These are phyloP conservation scores for Trichoderma hamatum DNA, from an alignment of 2,329 filamentous ascomycete genomes.

Conservation along the genomic window DNA sequence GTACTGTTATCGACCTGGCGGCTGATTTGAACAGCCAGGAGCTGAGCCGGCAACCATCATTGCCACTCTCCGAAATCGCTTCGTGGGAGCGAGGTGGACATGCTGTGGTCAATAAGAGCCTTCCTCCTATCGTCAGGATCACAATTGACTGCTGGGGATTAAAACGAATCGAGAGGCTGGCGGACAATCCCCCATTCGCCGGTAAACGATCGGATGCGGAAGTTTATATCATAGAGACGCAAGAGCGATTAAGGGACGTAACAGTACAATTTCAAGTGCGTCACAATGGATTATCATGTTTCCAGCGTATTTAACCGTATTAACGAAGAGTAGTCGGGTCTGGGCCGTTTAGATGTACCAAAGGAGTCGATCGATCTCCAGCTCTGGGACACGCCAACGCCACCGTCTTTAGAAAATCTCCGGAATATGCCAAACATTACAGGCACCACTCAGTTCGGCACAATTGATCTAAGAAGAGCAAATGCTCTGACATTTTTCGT, in stretches of 20 bases:
- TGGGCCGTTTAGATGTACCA: background rate
- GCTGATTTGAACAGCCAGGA: background rate
- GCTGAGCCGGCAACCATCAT: background rate
- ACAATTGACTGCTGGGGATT: background rate
- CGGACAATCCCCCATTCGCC: background rate
- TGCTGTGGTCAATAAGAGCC: background rate
- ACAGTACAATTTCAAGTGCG: conserved; percentile 1
- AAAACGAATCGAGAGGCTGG: background rate
- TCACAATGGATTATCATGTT: no score
- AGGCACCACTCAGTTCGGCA: background rate
- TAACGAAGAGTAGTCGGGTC: background rate
- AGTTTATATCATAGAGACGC: background rate
- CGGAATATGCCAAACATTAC: background rate
- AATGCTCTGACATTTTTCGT: background rate
- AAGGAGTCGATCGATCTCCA: background rate
- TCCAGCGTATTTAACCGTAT: background rate
- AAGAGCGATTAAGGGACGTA: background rate
- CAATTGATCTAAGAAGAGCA: background rate
- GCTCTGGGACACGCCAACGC: background rate
- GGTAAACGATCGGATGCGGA: background rate
- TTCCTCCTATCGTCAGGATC: background rate
- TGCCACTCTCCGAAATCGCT: background rate
- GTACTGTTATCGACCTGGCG: background rate
- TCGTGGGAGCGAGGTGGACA: conserved; percentile 5
- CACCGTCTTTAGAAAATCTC: background rate